Conservation (phyloP, 345 rosid species). For the Firmiana major region DNA sequence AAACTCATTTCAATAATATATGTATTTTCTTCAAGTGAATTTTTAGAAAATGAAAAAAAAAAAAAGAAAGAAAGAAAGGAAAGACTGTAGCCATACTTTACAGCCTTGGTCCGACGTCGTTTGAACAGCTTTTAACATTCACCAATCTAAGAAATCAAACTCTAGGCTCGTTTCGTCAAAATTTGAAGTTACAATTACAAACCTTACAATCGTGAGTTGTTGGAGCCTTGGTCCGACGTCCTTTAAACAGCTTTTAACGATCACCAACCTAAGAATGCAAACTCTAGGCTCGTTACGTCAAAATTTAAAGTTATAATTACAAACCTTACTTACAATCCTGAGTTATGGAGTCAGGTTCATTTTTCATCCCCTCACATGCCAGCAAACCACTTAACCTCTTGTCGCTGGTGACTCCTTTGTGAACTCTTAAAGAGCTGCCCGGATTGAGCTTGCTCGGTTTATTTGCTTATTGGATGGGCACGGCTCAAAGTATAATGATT, state of each 20-base stretch:
- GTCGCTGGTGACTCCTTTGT: neutral
- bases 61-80: neutral
- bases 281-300: neutral
- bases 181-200: neutral
- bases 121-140: neutral
- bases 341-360: neutral
- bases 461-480: neutral
- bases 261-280: neutral
- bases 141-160: neutral
- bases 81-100: neutral
- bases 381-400: neutral
- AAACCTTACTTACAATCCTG: neutral
- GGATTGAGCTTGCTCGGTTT: neutral
- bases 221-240: neutral
- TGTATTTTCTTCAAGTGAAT: neutral
- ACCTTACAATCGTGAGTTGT: neutral
- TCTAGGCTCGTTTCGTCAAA: neutral
- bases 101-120: neutral
- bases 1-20: neutral
- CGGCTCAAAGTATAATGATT: neutral
- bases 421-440: neutral
- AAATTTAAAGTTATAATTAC: neutral
- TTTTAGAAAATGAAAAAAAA: neutral
- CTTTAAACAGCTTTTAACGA: neutral
- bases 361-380: neutral